Percentiles rank a stretch among this genome's conserved stretches.
Evolutionary conservation across 2,329 filamentous ascomycete genomes (phyloP).

Genomic region (Curvularia hawaiiensis): DNA sequence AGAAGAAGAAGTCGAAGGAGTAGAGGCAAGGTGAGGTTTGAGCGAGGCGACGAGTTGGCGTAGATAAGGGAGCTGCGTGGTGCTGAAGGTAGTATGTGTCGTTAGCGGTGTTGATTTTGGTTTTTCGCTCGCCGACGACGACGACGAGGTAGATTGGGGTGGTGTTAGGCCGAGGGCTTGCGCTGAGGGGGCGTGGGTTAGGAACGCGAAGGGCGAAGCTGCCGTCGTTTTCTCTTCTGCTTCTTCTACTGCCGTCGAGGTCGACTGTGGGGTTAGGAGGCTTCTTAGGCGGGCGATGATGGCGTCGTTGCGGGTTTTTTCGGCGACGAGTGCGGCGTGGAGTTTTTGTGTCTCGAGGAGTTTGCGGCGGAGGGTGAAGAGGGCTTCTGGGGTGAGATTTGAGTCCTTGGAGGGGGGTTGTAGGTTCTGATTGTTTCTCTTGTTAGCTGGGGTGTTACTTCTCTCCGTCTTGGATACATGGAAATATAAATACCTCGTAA

Average conservation of each 20-base stretch:
- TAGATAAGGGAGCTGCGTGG: slow-evolving; percentile 82
- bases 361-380: slow-evolving; percentile 74
- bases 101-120: slow-evolving; percentile 56
- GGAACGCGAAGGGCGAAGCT: slow-evolving; percentile 57
- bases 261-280: slow-evolving; percentile 43
- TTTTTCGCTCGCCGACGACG: neutral
- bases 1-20: slow-evolving; percentile 24
- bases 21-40: slow-evolving; percentile 64
- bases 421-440: slow-evolving; percentile 27
- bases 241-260: slow-evolving; percentile 8
- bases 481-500: slow-evolving; percentile 67
- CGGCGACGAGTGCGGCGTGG: slow-evolving; percentile 70
- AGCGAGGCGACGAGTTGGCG: slow-evolving; percentile 71
- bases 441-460: no score
- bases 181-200: slow-evolving; percentile 57
- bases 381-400: slow-evolving; percentile 67
- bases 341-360: slow-evolving; percentile 80
- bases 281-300: slow-evolving; percentile 69
- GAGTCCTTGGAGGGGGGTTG: slow-evolving; percentile 28
- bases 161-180: slow-evolving; percentile 47
- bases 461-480: no score
- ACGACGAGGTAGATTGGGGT: neutral
- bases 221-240: neutral
- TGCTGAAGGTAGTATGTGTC: slow-evolving; percentile 76
- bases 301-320: slow-evolving; percentile 73